These are phyloP conservation scores for Lecanosticta acicola DNA, from an alignment of 2,329 filamentous ascomycete genomes.

Conservation along the genomic window DNA sequence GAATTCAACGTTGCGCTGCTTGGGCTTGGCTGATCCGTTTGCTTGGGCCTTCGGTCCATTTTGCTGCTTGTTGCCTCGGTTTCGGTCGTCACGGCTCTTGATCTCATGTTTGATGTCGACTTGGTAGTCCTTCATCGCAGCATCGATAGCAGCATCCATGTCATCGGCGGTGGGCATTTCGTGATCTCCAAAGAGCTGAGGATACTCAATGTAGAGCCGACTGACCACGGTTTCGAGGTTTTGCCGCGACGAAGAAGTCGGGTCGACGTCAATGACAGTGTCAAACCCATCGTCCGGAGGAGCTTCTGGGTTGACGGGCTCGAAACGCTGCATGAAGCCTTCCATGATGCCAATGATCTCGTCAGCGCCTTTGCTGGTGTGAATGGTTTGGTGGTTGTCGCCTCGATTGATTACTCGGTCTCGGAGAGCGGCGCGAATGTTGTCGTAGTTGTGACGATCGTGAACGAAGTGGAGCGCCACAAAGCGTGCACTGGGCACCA, in stretches of 20 bases:
- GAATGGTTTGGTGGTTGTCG: conserved; percentile 97
- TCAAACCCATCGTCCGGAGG: conserved; percentile 81
- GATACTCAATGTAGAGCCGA: conserved; percentile 69
- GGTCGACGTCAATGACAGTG: conserved; percentile 76
- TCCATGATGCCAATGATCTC: conserved; percentile 93
- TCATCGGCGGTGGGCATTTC: conserved; percentile 65
- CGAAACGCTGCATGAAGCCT: conserved; percentile 80
- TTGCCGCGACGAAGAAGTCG: conserved; percentile 66
- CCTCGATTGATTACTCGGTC: conserved; percentile 76
- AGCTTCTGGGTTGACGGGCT: conserved; percentile 61
- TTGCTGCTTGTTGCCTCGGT: conserved; percentile 30
- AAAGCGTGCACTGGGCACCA: conserved; percentile 60
- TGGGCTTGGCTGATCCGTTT: conserved; percentile 39
- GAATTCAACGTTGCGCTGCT: conserved; percentile 56
- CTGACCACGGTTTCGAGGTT: conserved; percentile 78
- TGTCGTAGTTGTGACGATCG: conserved; percentile 58
- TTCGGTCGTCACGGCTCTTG: conserved; percentile 45
- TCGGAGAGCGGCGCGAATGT: conserved; percentile 68
- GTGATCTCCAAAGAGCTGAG: conserved; percentile 59
- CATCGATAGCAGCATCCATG: conserved; percentile 72
- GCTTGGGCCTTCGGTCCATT: conserved; percentile 27
- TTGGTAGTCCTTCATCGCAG: conserved; percentile 68
- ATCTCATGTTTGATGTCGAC: conserved; percentile 73
- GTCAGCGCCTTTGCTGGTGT: conserved; percentile 64
- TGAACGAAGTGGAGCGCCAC: conserved; percentile 89